Base-by-base conservation (phyloP, 164 flowering plant species). In the Macadamia integrifolia region DNA sequence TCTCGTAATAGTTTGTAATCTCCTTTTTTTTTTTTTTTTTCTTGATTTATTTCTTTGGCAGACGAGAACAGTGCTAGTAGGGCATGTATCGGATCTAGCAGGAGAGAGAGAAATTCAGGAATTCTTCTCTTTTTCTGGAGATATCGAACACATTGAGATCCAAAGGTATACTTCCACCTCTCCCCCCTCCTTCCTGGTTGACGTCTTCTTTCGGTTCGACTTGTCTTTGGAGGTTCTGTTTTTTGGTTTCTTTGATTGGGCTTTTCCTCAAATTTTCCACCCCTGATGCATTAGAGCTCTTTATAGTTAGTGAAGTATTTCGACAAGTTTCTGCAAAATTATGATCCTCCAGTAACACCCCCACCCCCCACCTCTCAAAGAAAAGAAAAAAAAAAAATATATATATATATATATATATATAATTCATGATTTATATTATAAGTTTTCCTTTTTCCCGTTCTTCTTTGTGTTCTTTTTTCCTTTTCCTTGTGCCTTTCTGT, bases 121-220 rank as follows among this genome's bases (percentile, higher is more conserved):
- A 78, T 93, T 93, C 80, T 93, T 93, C 82, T 91, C 98, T 0
- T 91, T 93, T 71, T 90, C 98, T 49, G 98, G 98, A 29, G 96
- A 91, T 13, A 93, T 93, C 58, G 97, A 93, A 46, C 84, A 68
- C 72, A 78, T 91, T 66, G 84, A 93, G 86, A 90, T 93, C 80
- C 79, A 67, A 52, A 58, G 86, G 96, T 91, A 55, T 30, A 74
- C n/a, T 35, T 28, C 32, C 57, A 48, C 58, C 23, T 23, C 23
- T 23, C 23, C 23, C 23, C 23, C 23, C 23, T 23, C 23, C 23
- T 52, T 8, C 18, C 30, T 62, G 1, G 23, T 23, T 23, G 6
- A 17, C 6, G 28, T 0, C 61, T 53, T 53, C 17, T n/a, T 53
- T 53, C 17, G 18, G 29, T 15, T 53, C 23, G 23, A 23, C 23